These are phyloP conservation scores for Gossypium anomalum DNA, from an alignment of 345 rosid species.

Conservation along the genomic window DNA sequence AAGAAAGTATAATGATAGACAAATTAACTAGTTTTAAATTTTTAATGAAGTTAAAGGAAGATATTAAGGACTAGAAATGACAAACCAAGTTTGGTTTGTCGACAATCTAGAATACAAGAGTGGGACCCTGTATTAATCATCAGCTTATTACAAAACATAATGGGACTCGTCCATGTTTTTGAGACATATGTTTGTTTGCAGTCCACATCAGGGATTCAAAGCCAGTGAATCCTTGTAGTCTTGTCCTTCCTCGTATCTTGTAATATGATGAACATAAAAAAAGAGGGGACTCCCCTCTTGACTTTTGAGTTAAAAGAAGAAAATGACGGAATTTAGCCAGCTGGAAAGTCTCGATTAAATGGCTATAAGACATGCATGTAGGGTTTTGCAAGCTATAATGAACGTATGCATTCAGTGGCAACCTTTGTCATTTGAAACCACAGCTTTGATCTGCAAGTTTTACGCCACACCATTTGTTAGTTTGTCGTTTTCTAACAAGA, in stretches of 20 bases:
- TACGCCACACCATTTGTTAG: conserved; percentile 20
- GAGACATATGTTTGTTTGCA: not conserved
- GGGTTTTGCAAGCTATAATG: not conserved
- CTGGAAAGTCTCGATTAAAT: not conserved
- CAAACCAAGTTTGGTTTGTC: not conserved
- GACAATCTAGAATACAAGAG: not conserved
- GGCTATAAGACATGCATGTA: not conserved
- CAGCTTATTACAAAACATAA: not conserved
- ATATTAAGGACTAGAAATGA: not conserved
- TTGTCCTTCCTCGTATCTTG: conserved; percentile 5
- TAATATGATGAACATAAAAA: not conserved
- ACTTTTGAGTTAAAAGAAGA: not conserved
- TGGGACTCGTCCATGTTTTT: conserved; percentile 9
- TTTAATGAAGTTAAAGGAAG: not conserved
- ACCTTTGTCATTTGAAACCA: conserved; percentile 13
- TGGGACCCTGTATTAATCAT: conserved; percentile 13
- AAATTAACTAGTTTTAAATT: not conserved
- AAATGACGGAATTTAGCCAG: conserved; percentile 4
- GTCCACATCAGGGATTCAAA: conserved; percentile 10
- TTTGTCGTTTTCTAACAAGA: not conserved
- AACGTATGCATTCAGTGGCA: not conserved
- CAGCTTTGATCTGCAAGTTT: conserved; percentile 17
- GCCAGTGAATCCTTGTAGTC: not conserved
- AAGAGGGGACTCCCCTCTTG: not conserved
- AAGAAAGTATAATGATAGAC: not conserved